Percentiles rank a stretch among this genome's conserved stretches.
phyloP scores from a whole-genome alignment of 768 basidiomycete species.

The Leccinum subtestaceum region DNA sequence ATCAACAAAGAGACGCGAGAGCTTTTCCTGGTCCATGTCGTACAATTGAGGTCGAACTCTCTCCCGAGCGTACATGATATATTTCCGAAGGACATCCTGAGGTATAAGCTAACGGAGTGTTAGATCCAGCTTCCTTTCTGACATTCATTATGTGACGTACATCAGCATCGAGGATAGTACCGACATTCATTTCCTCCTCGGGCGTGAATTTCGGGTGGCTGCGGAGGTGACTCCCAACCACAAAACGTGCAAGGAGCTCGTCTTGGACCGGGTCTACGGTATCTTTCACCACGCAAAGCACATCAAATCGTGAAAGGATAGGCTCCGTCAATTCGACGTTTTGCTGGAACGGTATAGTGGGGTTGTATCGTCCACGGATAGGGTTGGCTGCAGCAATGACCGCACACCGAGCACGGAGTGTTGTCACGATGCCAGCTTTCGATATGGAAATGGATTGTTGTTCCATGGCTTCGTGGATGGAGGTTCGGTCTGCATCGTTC shows the following conservation, averaged over 20 bases:
- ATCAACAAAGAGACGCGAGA: constrained; percentile 91
- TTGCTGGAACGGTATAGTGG: constrained; percentile 96
- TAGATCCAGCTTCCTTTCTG: constrained; percentile 6
- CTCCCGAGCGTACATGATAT: constrained; percentile 98
- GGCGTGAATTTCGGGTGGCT: constrained; percentile 92
- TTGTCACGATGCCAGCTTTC: constrained; percentile 98
- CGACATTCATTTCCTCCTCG: constrained; percentile 93
- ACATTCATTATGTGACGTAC: constrained; percentile 45
- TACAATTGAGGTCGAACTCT: constrained; percentile 90
- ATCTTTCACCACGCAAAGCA: constrained; percentile 97
- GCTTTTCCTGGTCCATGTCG: constrained; percentile 94
- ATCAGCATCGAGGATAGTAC: constrained; percentile 84
- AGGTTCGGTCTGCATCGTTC: constrained; percentile 97
- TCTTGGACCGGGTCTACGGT: constrained; percentile 96
- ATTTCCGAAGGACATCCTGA: constrained; percentile 93
- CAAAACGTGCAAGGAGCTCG: constrained; percentile 93
- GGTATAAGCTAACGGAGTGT: constrained; percentile 74
- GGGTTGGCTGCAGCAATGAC: constrained; percentile 99
- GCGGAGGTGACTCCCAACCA: constrained; percentile 94
- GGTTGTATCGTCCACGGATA: constrained; percentile 94
- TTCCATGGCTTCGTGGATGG: constrained; percentile 99
- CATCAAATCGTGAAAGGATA: constrained; percentile 96
- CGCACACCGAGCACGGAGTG: constrained; percentile 94
- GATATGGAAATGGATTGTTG: constrained; percentile 99
- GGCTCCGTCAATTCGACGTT: constrained; percentile 99